Base-by-base conservation (phyloP, 2,329 filamentous ascomycete species). In the Pseudohalonectria lignicola region DNA sequence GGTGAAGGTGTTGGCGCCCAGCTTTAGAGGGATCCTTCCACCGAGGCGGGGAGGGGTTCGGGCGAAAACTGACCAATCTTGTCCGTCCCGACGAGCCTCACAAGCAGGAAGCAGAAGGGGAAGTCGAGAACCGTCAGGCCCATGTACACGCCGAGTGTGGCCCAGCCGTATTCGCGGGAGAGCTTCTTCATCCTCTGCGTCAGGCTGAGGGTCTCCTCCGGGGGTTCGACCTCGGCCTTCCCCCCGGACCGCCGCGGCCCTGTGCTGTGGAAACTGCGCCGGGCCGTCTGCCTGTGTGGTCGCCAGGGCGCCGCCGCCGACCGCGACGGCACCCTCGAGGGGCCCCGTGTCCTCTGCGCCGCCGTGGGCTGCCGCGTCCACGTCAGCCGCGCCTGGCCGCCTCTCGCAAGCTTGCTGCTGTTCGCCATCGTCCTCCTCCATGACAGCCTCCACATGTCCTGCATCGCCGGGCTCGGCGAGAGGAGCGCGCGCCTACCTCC, bases 151-250 rank as follows among this genome's bases (percentile, higher is more conserved):
- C 87, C 90, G 5, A 95, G 61, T 1, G 88, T 88, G 4, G 84
- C 74, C 86, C 88, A 96, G 30, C 92, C 92, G 59, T 98, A 98
- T 59, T 96, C 90, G 45, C 81, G 79, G 3, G 82, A 87, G 33
- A 98, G 73, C 55, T 85, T 86, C 60, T 81, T 87, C 54, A 96
- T 64, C 19, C 82, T 74, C 45, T 78, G 77, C 2, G 79, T 80
- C 31, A 92, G 57, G 7, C 78, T 74, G 11, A 64, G 59, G 9
- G 64, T 43, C 43, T 61, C 48, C 3, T 47, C 40, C 4, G 31
- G 26, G 6, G 39, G 15, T 6, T 34, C 28, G 2, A 28, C 9
- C 12, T 16, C 30, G 30, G 34, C 13, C 15, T 23, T 18, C 16
- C 25, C 18, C 23, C 25, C 19, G 2, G 51, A 48, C 20, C 48